Base-by-base conservation (phyloP, 176 grass and related monocot genomes). In the Cenchrus fungigraminus region DNA sequence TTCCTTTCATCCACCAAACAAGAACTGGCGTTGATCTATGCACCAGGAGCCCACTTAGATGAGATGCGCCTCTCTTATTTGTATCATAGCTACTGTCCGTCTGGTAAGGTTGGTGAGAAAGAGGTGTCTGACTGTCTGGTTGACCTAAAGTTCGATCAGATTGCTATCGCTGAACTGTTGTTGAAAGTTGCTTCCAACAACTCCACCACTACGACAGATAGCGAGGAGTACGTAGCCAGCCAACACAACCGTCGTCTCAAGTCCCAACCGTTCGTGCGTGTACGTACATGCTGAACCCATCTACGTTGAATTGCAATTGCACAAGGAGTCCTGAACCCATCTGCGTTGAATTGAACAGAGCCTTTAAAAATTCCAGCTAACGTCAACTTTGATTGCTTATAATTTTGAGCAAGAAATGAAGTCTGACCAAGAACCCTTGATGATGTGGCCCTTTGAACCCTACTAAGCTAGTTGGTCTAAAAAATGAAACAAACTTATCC, bases 1-100 rank as follows among this genome's bases (percentile, higher is more conserved):
- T 85, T 80, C 70, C 82, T 85, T 80, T 89, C 87, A 54, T 40
- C 43, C 67, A 85, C 87, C 82, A 89, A 85, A 85, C 82, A 80
- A 80, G 19, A 61, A 75, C 81, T 59, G 49, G 31, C 29, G 46
- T 15, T 58, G 13, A 49, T 73, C 81, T n/a, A 66, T 51, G 22
- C 46, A 83, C 19, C 57, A 73, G 17, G 45, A 71, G 72, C 40
- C 74, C 80, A 79, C 66, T 65, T 66, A 37, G 56, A 78, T 72
- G 73, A 54, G 46, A 47, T 34, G 66, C 73, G 14, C 58, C 20
- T 19, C 58, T 17, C 54, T 56, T 19, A 37, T 16, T 8, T 72
- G 9, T 45, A 6, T 45, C 9, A 46, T 46, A 46, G 8, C 45
- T 46, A 46, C 45, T 40, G 37, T 40, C 17, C 8, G n/a, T 58